A percentile compares a stretch with the other conserved stretches of the same genome.
These are phyloP conservation scores for Priceomyces melissophilus DNA, from an alignment of 805 yeast species.

Conservation along the genomic window DNA sequence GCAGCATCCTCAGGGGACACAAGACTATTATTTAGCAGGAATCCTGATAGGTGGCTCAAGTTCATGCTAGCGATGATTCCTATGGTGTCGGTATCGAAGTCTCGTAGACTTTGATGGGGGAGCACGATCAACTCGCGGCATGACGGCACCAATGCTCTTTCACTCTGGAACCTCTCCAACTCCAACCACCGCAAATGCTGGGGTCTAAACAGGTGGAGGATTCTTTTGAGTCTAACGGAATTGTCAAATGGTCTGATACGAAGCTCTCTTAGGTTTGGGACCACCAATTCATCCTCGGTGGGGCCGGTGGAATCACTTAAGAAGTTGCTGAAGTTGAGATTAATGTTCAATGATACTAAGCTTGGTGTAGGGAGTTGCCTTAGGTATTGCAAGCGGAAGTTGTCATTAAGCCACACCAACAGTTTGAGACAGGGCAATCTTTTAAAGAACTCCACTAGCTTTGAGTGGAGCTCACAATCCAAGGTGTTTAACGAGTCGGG, in stretches of 20 bases:
- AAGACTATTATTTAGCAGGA: slow-evolving; percentile 23
- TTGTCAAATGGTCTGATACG: slow-evolving; percentile 35
- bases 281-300: slow-evolving; percentile 9
- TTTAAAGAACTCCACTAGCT: slow-evolving; percentile 23
- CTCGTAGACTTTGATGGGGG: slow-evolving; percentile 4
- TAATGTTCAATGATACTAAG: slow-evolving; percentile 24
- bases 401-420: slow-evolving; percentile 30
- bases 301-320: slow-evolving; percentile 10
- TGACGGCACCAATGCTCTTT: slow-evolving; percentile 12
- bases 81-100: slow-evolving; percentile 10
- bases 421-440: slow-evolving; percentile 23
- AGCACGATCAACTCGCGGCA: slow-evolving; percentile 13
- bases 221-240: slow-evolving; percentile 20
- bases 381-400: slow-evolving; percentile 26
- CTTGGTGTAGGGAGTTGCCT: slow-evolving; percentile 27
- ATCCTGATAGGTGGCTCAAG: slow-evolving; percentile 13
- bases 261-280: slow-evolving; percentile 27
- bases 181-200: slow-evolving; percentile 13
- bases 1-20: slow-evolving; percentile 20
- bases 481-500: slow-evolving; percentile 42
- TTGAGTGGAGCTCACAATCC: slow-evolving; percentile 26
- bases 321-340: slow-evolving; percentile 24
- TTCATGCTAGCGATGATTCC: slow-evolving; percentile 10
- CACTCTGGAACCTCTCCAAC: slow-evolving; percentile 17
- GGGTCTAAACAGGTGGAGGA: slow-evolving; percentile 14